phyloP scores from a whole-genome alignment of 352 stramenopile species.

The Halophytophthora batemanensis region DNA sequence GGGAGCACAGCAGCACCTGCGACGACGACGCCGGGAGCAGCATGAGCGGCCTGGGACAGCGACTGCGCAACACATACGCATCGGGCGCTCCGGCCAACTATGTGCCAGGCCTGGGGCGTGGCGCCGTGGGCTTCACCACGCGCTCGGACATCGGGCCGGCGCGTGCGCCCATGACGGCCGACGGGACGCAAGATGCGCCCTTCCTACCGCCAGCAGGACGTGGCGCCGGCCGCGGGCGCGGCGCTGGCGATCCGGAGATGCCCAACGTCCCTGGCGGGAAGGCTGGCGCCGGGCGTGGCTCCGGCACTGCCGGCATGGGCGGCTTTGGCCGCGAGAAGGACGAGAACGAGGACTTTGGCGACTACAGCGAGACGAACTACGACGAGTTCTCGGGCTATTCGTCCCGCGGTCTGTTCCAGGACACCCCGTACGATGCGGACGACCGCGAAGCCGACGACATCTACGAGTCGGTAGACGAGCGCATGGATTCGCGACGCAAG shows the following conservation, averaged over 20 bases:
- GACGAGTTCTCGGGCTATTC: slow-evolving; percentile 90
- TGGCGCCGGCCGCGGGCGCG: slow-evolving; percentile 74
- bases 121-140: slow-evolving; percentile 96
- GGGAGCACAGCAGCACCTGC: too few relatives aligned
- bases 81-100: slow-evolving; percentile 93
- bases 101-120: slow-evolving; percentile 93
- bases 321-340: slow-evolving; percentile 84
- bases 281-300: slow-evolving; percentile 57
- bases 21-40: slow-evolving; percentile 1
- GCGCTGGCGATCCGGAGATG: slow-evolving; percentile 11
- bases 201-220: slow-evolving; percentile 57
- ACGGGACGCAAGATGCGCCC: slow-evolving; percentile 62
- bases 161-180: slow-evolving; percentile 52
- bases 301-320: slow-evolving; percentile 74
- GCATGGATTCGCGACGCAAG: slow-evolving; percentile 93
- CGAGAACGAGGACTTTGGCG: slow-evolving; percentile 82
- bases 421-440: slow-evolving; percentile 95
- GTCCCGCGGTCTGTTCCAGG: slow-evolving; percentile 84
- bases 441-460: slow-evolving; percentile 96
- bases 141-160: slow-evolving; percentile 95
- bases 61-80: slow-evolving; percentile 77
- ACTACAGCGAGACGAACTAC: slow-evolving; percentile 92
- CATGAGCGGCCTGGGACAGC: slow-evolving; percentile 77
- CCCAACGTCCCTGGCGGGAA: slow-evolving; percentile 6
- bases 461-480: slow-evolving; percentile 95